Evolutionary conservation across 2,329 filamentous ascomycete species (phyloP).

Genomic region (Penicillium expansum): DNA sequence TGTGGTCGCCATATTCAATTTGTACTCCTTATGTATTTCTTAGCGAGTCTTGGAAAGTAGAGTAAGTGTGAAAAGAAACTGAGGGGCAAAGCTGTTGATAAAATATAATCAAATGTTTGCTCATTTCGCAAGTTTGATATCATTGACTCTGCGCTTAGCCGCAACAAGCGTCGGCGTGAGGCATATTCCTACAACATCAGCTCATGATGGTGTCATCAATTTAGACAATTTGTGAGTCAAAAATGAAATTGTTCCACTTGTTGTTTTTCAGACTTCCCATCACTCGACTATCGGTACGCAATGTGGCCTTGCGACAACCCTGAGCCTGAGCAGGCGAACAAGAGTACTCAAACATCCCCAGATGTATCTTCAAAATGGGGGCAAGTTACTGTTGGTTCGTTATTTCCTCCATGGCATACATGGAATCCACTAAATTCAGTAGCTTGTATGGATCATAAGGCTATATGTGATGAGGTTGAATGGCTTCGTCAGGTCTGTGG

Average conservation of each 20-base stretch:
- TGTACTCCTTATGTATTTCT: background rate
- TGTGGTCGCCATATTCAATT: background rate
- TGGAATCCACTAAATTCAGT: background rate
- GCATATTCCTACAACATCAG: background rate
- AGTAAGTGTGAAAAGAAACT: background rate
- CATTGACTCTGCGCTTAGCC: background rate
- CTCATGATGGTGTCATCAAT: background rate
- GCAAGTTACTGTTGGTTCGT: background rate
- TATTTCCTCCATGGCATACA: background rate
- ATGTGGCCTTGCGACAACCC: background rate
- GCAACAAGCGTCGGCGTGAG: background rate
- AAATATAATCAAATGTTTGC: background rate
- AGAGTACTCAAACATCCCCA: background rate
- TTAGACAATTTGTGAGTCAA: background rate
- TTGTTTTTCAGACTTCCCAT: background rate
- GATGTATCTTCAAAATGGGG: background rate
- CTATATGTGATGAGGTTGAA: background rate
- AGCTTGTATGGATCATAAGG: background rate
- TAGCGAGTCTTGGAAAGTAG: background rate
- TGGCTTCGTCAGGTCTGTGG: background rate
- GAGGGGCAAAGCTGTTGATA: rapidly evolving
- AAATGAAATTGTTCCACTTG: background rate
- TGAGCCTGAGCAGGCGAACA: background rate
- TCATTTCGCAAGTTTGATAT: constrained; percentile 2
- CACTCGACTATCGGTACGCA: background rate